Conservation (phyloP, 2,329 filamentous ascomycete genomes). For the Stagonosporopsis rhizophila region DNA sequence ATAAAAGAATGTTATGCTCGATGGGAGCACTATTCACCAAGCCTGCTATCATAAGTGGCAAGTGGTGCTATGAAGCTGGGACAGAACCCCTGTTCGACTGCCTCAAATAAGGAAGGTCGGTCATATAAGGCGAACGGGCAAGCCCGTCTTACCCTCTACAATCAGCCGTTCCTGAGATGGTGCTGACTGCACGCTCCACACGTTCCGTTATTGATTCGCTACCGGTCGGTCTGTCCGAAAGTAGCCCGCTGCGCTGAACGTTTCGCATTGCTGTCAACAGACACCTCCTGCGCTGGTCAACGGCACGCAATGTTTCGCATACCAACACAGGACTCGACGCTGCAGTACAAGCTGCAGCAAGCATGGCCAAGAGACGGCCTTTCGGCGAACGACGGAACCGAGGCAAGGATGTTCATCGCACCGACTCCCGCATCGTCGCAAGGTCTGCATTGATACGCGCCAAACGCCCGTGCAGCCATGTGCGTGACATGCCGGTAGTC, state of each 20-base stretch:
- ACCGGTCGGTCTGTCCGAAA: conserved; percentile 1
- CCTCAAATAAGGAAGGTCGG: conserved; percentile 19
- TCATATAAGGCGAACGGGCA: conserved; percentile 15
- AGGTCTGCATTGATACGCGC: conserved; percentile 4
- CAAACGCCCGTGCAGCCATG: conserved; percentile 18
- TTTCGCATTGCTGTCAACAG: conserved; percentile 4
- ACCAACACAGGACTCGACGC: neutral
- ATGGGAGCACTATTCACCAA: neutral
- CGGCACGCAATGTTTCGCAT: conserved; percentile 10
- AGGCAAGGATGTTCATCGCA: neutral
- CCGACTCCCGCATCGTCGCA: conserved; percentile 10
- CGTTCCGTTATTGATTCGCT: conserved; percentile 12
- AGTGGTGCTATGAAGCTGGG: conserved; percentile 1
- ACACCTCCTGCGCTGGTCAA: conserved; percentile 1
- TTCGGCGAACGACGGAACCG: neutral
- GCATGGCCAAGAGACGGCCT: neutral
- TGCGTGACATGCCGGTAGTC: conserved; percentile 17
- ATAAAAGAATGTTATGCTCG: too few relatives aligned
- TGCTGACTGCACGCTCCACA: conserved; percentile 13
- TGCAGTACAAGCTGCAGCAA: neutral
- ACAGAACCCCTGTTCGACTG: conserved; percentile 6
- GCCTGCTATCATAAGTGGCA: conserved; percentile 5
- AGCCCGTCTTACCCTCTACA: conserved; percentile 6
- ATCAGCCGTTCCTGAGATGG: conserved; percentile 8
- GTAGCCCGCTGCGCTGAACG: conserved; percentile 7